Evolutionary conservation across 768 basidiomycete genomes (phyloP).

Genomic region (Boletus tylopilopsis): DNA sequence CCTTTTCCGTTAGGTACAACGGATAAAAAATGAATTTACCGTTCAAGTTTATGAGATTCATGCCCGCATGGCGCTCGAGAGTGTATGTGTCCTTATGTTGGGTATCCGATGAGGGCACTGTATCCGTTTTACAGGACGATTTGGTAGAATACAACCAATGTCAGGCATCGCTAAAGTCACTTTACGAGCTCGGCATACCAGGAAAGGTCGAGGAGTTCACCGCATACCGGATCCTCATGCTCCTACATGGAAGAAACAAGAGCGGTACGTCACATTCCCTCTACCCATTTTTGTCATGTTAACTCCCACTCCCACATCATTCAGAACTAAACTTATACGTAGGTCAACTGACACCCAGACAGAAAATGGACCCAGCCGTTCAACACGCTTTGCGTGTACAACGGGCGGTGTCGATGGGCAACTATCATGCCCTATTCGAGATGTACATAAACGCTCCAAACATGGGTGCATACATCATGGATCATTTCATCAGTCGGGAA

Average conservation of each 20-base stretch:
- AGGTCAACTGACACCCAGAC: constrained; percentile 93
- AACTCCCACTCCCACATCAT: neutral
- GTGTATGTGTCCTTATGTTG: constrained; percentile 44
- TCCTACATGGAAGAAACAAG: constrained; percentile 89
- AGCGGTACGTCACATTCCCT: constrained; percentile 60
- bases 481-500: constrained; percentile 94
- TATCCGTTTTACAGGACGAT: constrained; percentile 60
- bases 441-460: constrained; percentile 83
- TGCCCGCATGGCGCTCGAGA: constrained; percentile 93
- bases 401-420: constrained; percentile 84
- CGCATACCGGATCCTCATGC: constrained; percentile 95
- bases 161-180: constrained; percentile 81
- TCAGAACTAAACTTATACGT: constrained; percentile 93
- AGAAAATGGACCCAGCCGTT: constrained; percentile 78
- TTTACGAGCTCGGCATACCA: constrained; percentile 91
- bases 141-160: constrained; percentile 99
- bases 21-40: constrained; percentile 98
- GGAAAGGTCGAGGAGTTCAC: constrained; percentile 96
- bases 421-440: constrained; percentile 90
- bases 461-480: constrained; percentile 99
- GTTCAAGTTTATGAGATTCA: constrained; percentile 98
- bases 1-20: constrained; percentile 77
- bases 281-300: neutral
- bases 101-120: constrained; percentile 10
- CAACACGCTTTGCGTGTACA: constrained; percentile 89